Conservation (phyloP, 495 filamentous ascomycete species). For the Annulohypoxylon nitens region DNA sequence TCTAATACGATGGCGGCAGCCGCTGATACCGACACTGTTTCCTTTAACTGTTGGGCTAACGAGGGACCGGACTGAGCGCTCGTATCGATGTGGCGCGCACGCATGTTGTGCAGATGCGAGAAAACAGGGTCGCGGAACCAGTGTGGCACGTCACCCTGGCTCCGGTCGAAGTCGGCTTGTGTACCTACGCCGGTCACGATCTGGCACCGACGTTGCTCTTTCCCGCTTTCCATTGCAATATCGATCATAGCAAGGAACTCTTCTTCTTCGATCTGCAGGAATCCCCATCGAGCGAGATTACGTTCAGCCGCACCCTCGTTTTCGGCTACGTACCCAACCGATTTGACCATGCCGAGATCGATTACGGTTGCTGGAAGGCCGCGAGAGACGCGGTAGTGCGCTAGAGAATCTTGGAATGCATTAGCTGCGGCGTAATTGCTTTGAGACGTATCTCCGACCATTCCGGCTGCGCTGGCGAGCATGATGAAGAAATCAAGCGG, state of each 20-base stretch:
- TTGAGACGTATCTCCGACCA: constrained; percentile 65
- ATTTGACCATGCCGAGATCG: constrained; percentile 59
- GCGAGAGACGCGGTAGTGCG: constrained; percentile 48
- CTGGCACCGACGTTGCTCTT: constrained; percentile 8
- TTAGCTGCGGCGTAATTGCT: constrained; percentile 69
- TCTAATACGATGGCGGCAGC: constrained; percentile 15
- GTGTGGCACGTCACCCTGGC: neutral
- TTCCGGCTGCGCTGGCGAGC: constrained; percentile 63
- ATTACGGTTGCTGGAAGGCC: constrained; percentile 57
- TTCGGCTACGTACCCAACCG: constrained; percentile 49
- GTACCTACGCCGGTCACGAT: constrained; percentile 2
- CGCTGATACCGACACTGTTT: constrained; percentile 9
- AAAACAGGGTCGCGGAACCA: constrained; percentile 10
- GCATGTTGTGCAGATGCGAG: constrained; percentile 5
- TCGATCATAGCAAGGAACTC: constrained; percentile 24
- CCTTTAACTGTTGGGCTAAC: neutral
- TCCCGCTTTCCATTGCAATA: constrained; percentile 1
- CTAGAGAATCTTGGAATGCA: constrained; percentile 63
- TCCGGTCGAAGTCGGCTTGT: constrained; percentile 10
- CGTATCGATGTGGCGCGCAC: constrained; percentile 6
- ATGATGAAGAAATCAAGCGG: constrained; percentile 68
- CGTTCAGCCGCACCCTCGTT: constrained; percentile 19
- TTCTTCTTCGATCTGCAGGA: constrained; percentile 26
- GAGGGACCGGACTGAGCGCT: constrained; percentile 1
- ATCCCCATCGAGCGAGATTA: constrained; percentile 21